phyloP scores from a whole-genome alignment of 148 eudicot genomes.

The Arctostaphylos glauca region DNA sequence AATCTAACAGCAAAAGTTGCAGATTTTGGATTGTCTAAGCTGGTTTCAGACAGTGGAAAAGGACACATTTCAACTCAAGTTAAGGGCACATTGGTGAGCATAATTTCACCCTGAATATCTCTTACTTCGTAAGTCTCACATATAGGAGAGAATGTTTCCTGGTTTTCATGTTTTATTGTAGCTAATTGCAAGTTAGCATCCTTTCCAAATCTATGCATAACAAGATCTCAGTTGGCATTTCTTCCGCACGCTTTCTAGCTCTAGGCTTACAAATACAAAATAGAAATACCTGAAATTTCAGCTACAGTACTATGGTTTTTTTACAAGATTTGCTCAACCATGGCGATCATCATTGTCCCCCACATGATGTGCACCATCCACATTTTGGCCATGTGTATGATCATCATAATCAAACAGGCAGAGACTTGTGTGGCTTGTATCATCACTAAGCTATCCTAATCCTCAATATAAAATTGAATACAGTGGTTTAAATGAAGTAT shows the following conservation, averaged over 20 bases:
- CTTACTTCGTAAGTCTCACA: not conserved
- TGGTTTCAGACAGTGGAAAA: constrained; percentile 59
- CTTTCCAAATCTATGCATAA: not conserved
- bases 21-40: constrained; percentile 89
- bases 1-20: constrained; percentile 85
- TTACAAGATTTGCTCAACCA: not conserved
- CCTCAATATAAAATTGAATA: not conserved
- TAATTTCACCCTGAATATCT: not conserved
- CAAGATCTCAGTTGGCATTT: not conserved
- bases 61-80: constrained; percentile 96
- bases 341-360: not conserved
- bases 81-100: constrained; percentile 83
- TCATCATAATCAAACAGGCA: not conserved
- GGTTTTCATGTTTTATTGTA: not conserved
- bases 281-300: not conserved
- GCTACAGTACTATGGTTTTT: not conserved
- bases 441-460: not conserved
- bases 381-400: not conserved
- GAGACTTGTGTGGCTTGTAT: not conserved
- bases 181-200: too few relatives aligned
- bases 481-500: not conserved
- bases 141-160: not conserved
- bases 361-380: not conserved
- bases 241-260: not conserved
- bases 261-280: not conserved